phyloP scores from a whole-genome alignment of 2,329 filamentous ascomycete genomes.

The Aspergillus spinulosporus region DNA sequence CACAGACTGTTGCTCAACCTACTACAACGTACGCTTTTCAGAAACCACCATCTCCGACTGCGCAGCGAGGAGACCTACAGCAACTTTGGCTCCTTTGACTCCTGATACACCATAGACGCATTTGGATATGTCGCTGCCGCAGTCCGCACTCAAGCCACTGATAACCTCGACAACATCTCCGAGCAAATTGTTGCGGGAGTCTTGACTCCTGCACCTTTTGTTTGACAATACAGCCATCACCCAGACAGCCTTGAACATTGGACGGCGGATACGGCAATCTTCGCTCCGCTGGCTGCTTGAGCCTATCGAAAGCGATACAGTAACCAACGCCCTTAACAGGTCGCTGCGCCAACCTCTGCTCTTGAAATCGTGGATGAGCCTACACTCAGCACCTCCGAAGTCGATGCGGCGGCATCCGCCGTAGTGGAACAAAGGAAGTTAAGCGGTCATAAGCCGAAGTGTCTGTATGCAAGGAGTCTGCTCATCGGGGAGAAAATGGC shows the following conservation, averaged over 20 bases:
- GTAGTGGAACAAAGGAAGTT: slow-evolving; percentile 8
- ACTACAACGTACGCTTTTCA: too few relatives aligned
- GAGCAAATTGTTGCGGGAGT: background rate
- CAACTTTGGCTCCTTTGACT: too few relatives aligned
- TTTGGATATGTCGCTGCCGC: background rate
- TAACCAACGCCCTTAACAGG: background rate
- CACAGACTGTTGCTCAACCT: too few relatives aligned
- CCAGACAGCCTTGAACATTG: background rate
- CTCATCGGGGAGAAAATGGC: too few relatives aligned
- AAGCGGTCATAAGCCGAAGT: slow-evolving; percentile 3
- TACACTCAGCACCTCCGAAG: slow-evolving; percentile 15
- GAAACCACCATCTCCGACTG: too few relatives aligned
- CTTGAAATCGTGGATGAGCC: slow-evolving; percentile 2
- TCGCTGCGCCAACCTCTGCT: background rate
- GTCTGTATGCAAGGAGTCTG: background rate
- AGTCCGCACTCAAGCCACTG: background rate
- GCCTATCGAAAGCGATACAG: too few relatives aligned
- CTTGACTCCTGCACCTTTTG: background rate
- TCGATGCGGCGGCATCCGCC: slow-evolving; percentile 17
- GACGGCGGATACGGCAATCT: background rate
- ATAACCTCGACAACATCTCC: background rate
- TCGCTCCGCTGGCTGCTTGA: background rate
- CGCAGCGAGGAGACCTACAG: too few relatives aligned
- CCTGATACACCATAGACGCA: background rate
- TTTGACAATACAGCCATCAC: background rate